A percentile compares a stretch with the other conserved stretches of the same genome.
Conservation (phyloP, 805 yeast genomes). For the Citeromyces matritensis region DNA sequence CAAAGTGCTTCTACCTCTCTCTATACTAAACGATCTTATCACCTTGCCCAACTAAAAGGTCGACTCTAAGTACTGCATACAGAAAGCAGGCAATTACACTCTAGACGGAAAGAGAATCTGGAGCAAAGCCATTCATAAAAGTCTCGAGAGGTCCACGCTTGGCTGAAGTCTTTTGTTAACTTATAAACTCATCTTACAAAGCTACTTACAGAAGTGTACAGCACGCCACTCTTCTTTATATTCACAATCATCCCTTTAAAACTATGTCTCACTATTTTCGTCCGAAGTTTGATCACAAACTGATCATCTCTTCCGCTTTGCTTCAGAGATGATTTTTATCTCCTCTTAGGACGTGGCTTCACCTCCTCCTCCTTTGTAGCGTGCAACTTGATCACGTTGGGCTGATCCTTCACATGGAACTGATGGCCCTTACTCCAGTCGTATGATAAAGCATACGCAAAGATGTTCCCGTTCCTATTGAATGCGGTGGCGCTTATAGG, state of each 20-base stretch:
- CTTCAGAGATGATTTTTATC: neutral
- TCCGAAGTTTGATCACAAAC: neutral
- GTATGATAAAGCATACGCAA: conserved; percentile 85
- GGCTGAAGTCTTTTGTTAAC: too few relatives aligned
- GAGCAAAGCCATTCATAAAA: too few relatives aligned
- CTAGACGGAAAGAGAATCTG: conserved; percentile 28
- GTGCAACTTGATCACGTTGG: conserved; percentile 69
- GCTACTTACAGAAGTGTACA: too few relatives aligned
- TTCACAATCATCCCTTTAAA: too few relatives aligned
- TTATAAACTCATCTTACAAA: too few relatives aligned
- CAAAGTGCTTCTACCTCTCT: too few relatives aligned
- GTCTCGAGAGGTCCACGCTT: too few relatives aligned
- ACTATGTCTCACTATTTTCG: too few relatives aligned
- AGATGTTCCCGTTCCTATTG: conserved; percentile 68
- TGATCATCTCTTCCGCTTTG: neutral
- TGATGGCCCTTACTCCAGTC: conserved; percentile 93
- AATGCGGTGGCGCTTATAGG: conserved; percentile 69
- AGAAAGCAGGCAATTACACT: conserved; percentile 53
- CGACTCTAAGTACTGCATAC: conserved; percentile 45
- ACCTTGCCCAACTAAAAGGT: too few relatives aligned
- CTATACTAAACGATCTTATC: too few relatives aligned
- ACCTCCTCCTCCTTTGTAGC: conserved; percentile 78
- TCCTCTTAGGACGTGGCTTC: conserved; percentile 30
- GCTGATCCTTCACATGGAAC: conserved; percentile 61
- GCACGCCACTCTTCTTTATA: too few relatives aligned